Evolutionary conservation across 2,329 filamentous ascomycete genomes (phyloP).

Genomic region (Phoma sp.): DNA sequence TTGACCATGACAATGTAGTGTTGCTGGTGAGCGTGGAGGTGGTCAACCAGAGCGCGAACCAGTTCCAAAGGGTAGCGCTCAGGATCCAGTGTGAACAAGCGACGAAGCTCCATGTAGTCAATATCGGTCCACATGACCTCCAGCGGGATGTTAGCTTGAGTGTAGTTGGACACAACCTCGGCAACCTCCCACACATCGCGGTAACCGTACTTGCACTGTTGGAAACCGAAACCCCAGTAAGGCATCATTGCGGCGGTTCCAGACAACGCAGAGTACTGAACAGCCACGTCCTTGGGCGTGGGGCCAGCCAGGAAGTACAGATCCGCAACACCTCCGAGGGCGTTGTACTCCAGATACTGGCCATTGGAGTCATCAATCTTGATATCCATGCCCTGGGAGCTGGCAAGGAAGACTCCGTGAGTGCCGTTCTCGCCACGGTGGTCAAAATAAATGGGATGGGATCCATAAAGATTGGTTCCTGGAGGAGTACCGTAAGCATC

Average conservation of each 20-base stretch:
- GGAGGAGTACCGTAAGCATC: conserved; percentile 69
- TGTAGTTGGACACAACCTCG: conserved; percentile 72
- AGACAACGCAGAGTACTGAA: conserved; percentile 58
- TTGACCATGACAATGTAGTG: conserved; percentile 83
- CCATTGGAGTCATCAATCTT: conserved; percentile 71
- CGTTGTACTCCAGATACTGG: conserved; percentile 81
- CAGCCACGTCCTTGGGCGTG: conserved; percentile 54
- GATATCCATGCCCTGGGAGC: conserved; percentile 68
- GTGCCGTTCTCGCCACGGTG: conserved; percentile 62
- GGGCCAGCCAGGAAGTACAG: conserved; percentile 62
- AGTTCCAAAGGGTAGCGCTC: conserved; percentile 67
- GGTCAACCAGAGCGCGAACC: conserved; percentile 70
- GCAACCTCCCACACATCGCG: conserved; percentile 68
- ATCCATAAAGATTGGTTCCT: conserved; percentile 73
- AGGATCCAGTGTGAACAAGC: conserved; percentile 70
- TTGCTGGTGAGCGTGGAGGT: conserved; percentile 71
- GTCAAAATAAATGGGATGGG: conserved; percentile 79
- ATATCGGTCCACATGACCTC: conserved; percentile 76
- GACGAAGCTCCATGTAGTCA: conserved; percentile 70
- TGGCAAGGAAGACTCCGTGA: conserved; percentile 47
- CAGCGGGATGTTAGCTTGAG: conserved; percentile 65
- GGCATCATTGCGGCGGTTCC: conserved; percentile 58
- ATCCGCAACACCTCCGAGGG: conserved; percentile 80
- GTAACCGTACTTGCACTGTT: conserved; percentile 60
- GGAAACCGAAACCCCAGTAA: conserved; percentile 62